Evolutionary conservation across 164 flowering plant genomes (phyloP).

Genomic region (Berberis thunbergii): DNA sequence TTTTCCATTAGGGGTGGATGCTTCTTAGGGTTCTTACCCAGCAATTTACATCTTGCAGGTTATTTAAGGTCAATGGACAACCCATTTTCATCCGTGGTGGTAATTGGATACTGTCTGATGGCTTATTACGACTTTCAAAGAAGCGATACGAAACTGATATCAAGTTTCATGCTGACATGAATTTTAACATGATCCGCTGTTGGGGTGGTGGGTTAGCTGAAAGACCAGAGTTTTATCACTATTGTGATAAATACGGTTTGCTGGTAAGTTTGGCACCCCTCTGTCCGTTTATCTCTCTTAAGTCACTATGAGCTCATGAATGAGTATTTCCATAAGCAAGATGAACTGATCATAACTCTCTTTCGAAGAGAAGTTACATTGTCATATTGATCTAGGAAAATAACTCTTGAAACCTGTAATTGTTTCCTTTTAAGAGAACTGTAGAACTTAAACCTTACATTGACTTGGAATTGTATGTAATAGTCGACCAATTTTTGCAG

Average conservation of each 20-base stretch:
- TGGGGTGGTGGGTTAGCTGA: slow-evolving; percentile 99
- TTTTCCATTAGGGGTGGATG: neutral
- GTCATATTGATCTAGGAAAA: no score
- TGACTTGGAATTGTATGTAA: no score
- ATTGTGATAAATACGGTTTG: slow-evolving; percentile 88
- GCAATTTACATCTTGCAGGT: slow-evolving; percentile 27
- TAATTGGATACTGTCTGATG: slow-evolving; percentile 96
- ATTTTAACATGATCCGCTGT: slow-evolving; percentile 95
- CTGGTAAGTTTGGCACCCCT: slow-evolving; percentile 46
- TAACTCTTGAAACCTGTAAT: neutral
- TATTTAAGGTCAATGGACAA: slow-evolving; percentile 93
- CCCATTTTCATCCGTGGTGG: slow-evolving; percentile 95
- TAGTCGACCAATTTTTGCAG: slow-evolving; percentile 27
- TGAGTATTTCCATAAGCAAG: no score
- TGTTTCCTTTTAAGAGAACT: neutral
- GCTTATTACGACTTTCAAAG: slow-evolving; percentile 72
- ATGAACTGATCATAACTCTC: neutral
- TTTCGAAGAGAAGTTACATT: neutral
- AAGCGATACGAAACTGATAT: slow-evolving; percentile 83
- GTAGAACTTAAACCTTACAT: no score
- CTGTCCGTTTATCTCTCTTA: neutral
- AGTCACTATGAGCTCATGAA: neutral
- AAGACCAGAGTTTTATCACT: slow-evolving; percentile 95
- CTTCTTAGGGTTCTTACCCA: neutral
- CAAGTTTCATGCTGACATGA: slow-evolving; percentile 97